phyloP scores from a whole-genome alignment of 1,284 basidiomycete genomes.

The Boletellus deceptivus region DNA sequence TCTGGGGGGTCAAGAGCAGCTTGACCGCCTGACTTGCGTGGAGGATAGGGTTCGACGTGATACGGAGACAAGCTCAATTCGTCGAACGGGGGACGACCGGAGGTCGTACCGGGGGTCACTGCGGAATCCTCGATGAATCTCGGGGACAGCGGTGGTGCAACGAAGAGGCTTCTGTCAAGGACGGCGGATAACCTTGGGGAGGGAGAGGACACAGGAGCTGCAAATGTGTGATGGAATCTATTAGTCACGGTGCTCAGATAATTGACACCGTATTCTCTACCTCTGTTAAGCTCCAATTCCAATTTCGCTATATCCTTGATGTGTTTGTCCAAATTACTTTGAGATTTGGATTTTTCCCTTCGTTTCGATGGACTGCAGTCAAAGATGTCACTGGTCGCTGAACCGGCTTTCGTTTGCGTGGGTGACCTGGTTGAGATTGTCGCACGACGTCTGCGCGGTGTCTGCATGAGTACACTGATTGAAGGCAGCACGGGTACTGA shows the following conservation, averaged over 20 bases:
- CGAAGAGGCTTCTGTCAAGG: conserved; percentile 64
- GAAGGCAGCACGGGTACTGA: conserved; percentile 21
- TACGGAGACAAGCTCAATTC: conserved; percentile 58
- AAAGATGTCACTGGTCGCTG: conserved; percentile 31
- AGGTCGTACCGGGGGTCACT: conserved; percentile 28
- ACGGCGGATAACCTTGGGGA: conserved; percentile 57
- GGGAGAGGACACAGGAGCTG: conserved; percentile 43
- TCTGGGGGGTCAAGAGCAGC: conserved; percentile 51
- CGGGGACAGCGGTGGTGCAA: conserved; percentile 43
- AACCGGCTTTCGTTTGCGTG: conserved; percentile 30
- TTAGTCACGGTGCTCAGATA: background rate
- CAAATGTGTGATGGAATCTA: background rate
- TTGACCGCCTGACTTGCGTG: conserved; percentile 38
- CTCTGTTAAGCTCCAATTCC: conserved; percentile 53
- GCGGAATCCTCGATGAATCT: conserved; percentile 23
- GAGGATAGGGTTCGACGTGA: conserved; percentile 62
- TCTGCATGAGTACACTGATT: conserved; percentile 35
- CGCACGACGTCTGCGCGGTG: conserved; percentile 59
- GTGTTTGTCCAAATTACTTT: conserved; percentile 60
- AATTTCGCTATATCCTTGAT: conserved; percentile 63
- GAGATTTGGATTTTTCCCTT: conserved; percentile 63
- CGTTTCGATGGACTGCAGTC: conserved; percentile 56
- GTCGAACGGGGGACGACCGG: conserved; percentile 34
- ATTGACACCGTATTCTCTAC: conserved; percentile 12
- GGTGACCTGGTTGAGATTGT: conserved; percentile 66